Conservation (phyloP, 768 basidiomycete species). For the Tulasnella sp. region DNA sequence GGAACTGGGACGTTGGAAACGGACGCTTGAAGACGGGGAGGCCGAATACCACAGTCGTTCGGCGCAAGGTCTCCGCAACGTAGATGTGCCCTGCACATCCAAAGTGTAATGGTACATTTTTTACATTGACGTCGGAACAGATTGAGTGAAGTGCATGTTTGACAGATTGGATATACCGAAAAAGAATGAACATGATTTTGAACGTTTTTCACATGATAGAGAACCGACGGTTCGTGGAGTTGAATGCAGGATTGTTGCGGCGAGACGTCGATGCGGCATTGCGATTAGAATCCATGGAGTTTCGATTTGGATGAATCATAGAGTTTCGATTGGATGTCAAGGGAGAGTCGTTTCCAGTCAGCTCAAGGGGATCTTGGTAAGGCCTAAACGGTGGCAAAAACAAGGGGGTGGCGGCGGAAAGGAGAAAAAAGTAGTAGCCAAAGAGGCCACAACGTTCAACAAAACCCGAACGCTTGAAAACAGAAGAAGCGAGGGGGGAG, state of each 20-base stretch:
- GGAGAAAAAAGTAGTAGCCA: neutral
- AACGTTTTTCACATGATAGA: neutral
- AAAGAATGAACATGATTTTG: neutral
- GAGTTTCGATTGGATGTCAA: slow-evolving; percentile 8
- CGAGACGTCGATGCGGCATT: neutral
- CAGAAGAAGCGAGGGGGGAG: neutral
- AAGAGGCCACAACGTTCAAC: slow-evolving; percentile 16
- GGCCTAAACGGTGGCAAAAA: slow-evolving; percentile 22
- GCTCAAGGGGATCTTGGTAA: slow-evolving; percentile 19
- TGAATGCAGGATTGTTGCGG: neutral
- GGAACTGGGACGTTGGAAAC: neutral
- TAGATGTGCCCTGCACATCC: slow-evolving; percentile 60
- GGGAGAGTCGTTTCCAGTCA: slow-evolving; percentile 13
- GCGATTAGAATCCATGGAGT: slow-evolving; percentile 9
- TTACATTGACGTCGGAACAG: neutral
- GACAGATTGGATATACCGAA: neutral
- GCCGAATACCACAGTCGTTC: slow-evolving; percentile 63
- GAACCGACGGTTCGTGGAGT: slow-evolving; percentile 1
- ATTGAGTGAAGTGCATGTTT: neutral
- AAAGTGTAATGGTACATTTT: slow-evolving; percentile 2
- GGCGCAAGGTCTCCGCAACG: slow-evolving; percentile 84
- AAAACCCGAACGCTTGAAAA: slow-evolving; percentile 14
- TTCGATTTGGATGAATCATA: neutral
- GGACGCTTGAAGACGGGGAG: slow-evolving; percentile 8
- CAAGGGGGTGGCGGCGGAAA: slow-evolving; percentile 1